phyloP scores from a whole-genome alignment of 495 filamentous ascomycete species.

The Tuber calosporum region DNA sequence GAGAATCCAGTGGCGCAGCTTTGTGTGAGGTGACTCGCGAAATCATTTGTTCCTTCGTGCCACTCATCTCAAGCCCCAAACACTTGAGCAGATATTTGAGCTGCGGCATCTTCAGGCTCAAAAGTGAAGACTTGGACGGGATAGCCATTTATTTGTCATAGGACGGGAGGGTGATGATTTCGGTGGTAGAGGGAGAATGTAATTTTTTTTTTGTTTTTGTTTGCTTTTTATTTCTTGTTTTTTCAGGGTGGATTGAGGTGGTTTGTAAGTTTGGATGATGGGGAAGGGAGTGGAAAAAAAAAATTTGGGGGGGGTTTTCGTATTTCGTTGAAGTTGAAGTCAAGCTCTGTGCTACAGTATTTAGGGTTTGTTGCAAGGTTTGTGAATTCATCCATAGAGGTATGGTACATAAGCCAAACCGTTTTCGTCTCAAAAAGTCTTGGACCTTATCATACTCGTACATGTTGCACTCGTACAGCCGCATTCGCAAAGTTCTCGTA shows the following conservation, averaged over 20 bases:
- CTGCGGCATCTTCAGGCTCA: neutral
- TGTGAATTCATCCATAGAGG: neutral
- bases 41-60: slow-evolving; percentile 2
- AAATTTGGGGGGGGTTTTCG: neutral
- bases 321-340: neutral
- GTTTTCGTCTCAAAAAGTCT: neutral
- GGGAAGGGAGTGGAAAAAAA: neutral
- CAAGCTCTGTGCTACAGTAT: neutral
- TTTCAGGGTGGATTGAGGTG: neutral
- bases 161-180: neutral
- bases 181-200: neutral
- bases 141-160: neutral
- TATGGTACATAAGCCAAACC: neutral
- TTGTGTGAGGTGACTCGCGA: neutral
- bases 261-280: neutral
- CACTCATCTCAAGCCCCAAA: slow-evolving; percentile 2
- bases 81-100: neutral
- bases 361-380: neutral
- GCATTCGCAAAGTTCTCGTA: too few relatives aligned
- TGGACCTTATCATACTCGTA: neutral
- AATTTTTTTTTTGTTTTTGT: neutral
- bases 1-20: neutral
- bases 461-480: neutral
- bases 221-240: neutral
- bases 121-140: neutral